Base-by-base conservation (phyloP, 495 filamentous ascomycete species). In the Talaromyces wortmannii region DNA sequence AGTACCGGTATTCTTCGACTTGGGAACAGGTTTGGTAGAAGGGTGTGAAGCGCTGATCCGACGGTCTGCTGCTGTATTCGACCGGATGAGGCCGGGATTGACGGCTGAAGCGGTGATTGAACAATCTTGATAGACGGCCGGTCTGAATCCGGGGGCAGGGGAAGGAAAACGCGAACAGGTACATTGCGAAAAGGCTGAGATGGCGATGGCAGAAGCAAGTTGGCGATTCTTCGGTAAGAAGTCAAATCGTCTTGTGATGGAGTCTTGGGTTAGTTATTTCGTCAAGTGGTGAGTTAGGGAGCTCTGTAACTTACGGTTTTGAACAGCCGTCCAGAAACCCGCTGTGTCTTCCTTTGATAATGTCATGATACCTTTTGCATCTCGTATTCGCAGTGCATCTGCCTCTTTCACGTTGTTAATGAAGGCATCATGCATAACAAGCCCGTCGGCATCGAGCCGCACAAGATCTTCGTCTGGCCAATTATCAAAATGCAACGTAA, bases 331-430 rank as follows among this genome's bases (percentile, higher is more conserved):
- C 95, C 95, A 97, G 36, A 99, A 77, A 31, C 83, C 78, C 2
- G 87, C 91, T 1, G 90, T 95, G 62, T 97, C 84, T 31, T 91
- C 87, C 67, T 91, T 92, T 30, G 87, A 90, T 53, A 97, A 71
- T 36, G 83, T 87, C 95, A 97, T 97, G 56, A 97, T 92, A 33
- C 84, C 86, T 65, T 92, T 91, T 3, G 91, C 92, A 11, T 85
- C 95, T 16, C 94, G 91, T 56, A 95, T 91, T 33, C 94, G 83
- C 32, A 96, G 74, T 61, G 91, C 96, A 64, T 96, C 92, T 16
- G 94, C 95, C 78, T 96, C 92, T 69, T 97, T 99, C 56, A 95
- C 90, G 58, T 83, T 87, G 61, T 98, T 96, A 58, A 95, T 89
- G 66, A 91, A 97, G 0, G 91, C 87, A 66, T 97, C 94, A 54